Evolutionary conservation across 1,139 yeast species (phyloP).

Genomic region (Geotrichum fermentans): DNA sequence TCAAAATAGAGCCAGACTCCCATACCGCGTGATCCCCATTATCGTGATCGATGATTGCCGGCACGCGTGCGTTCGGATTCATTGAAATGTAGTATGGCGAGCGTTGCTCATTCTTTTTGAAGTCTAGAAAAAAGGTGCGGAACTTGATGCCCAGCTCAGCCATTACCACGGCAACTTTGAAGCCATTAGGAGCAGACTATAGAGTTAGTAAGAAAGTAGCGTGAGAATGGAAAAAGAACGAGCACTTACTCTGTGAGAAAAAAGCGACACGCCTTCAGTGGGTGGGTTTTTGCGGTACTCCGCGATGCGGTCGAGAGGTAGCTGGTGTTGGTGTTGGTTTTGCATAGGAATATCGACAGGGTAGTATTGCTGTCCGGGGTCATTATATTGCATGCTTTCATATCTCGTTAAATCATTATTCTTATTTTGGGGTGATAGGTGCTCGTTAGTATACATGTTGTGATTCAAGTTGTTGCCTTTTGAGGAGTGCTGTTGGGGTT

Average conservation of each 20-base stretch:
- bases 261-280: slow-evolving; percentile 75
- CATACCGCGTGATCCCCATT: slow-evolving; percentile 76
- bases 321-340: slow-evolving; percentile 16
- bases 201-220: background rate
- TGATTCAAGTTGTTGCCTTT: background rate
- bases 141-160: slow-evolving; percentile 77
- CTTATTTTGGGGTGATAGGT: background rate
- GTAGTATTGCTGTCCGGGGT: slow-evolving; percentile 3
- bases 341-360: slow-evolving; percentile 13
- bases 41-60: slow-evolving; percentile 85
- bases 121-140: slow-evolving; percentile 81
- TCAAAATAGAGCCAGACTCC: slow-evolving; percentile 90
- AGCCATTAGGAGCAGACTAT: slow-evolving; percentile 86
- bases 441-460: slow-evolving; percentile 2
- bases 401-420: slow-evolving; percentile 9
- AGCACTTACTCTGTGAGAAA: slow-evolving; percentile 57
- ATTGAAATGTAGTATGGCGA: slow-evolving; percentile 89
- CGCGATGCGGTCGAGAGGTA: slow-evolving; percentile 49
- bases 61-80: slow-evolving; percentile 92
- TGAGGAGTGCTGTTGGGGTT: background rate
- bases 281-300: slow-evolving; percentile 77
- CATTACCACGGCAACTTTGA: slow-evolving; percentile 87
- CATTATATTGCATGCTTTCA: background rate
- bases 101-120: slow-evolving; percentile 80
- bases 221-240: background rate